Evolutionary conservation across 805 yeast genomes (phyloP).

Genomic region (Kazachstania martiniae): DNA sequence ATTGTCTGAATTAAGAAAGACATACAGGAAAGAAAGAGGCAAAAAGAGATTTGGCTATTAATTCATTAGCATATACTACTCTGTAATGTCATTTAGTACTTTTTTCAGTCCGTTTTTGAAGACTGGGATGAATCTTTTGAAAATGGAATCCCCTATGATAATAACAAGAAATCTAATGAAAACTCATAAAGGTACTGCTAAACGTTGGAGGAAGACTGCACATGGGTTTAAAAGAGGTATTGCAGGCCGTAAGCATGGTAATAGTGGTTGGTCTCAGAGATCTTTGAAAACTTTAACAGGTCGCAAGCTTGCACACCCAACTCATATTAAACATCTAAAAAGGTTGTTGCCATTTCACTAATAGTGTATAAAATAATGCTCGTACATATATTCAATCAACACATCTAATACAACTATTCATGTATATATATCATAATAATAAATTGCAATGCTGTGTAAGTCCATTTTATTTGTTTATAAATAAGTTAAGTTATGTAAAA

Average conservation of each 20-base stretch:
- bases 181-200: slow-evolving; percentile 80
- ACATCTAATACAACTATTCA: too few species aligned
- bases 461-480: too few species aligned
- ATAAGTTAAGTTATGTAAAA: too few species aligned
- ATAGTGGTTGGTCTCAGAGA: slow-evolving; percentile 72
- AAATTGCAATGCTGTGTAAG: too few species aligned
- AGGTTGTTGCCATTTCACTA: slow-evolving; percentile 40
- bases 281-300: slow-evolving; percentile 50
- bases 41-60: too few species aligned
- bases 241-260: slow-evolving; percentile 88
- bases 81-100: slow-evolving; percentile 1
- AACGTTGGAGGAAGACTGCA: slow-evolving; percentile 73
- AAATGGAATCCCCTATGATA: slow-evolving; percentile 7
- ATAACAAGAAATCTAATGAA: slow-evolving; percentile 39
- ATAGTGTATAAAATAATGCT: too few species aligned
- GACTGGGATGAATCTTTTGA: slow-evolving; percentile 2
- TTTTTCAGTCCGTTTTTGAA: slow-evolving; percentile 2
- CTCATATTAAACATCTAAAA: slow-evolving; percentile 49
- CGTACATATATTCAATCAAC: too few species aligned
- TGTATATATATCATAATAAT: too few species aligned
- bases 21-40: too few species aligned
- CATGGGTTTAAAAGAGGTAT: slow-evolving; percentile 56
- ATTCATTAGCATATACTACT: too few species aligned
- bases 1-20: too few species aligned
- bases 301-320: slow-evolving; percentile 42